These are phyloP conservation scores for Colletotrichum plurivorum DNA, from an alignment of 2,329 filamentous ascomycete genomes.

Conservation along the genomic window DNA sequence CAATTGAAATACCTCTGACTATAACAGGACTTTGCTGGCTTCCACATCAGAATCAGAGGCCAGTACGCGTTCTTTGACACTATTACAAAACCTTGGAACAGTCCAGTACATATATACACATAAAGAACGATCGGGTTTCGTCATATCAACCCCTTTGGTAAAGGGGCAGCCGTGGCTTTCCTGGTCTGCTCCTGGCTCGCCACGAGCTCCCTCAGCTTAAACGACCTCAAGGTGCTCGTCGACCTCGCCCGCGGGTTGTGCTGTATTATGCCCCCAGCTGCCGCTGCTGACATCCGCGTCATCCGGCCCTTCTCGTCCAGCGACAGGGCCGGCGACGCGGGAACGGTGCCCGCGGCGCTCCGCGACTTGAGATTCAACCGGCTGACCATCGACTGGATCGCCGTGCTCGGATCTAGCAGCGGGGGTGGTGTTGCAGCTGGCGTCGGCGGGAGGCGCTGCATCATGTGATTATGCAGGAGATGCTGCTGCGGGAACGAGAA, in stretches of 20 bases:
- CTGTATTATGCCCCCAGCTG: neutral
- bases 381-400: slow-evolving; percentile 51
- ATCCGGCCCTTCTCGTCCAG: slow-evolving; percentile 34
- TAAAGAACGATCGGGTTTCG: too few species aligned
- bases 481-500: slow-evolving; percentile 14
- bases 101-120: too few species aligned
- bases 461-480: slow-evolving; percentile 24
- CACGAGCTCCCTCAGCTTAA: slow-evolving; percentile 42
- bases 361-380: slow-evolving; percentile 51
- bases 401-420: slow-evolving; percentile 46
- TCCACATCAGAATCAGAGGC: too few species aligned
- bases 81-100: too few species aligned
- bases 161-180: too few species aligned
- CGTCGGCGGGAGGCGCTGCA: slow-evolving; percentile 42
- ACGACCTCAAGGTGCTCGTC: slow-evolving; percentile 43
- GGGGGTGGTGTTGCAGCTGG: slow-evolving; percentile 44
- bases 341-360: slow-evolving; percentile 37
- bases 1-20: too few species aligned
- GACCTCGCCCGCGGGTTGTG: slow-evolving; percentile 35
- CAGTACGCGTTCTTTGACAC: too few species aligned
- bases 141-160: too few species aligned
- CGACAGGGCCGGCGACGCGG: slow-evolving; percentile 42
- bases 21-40: too few species aligned
- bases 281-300: slow-evolving; percentile 13
- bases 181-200: slow-evolving; percentile 27